Evolutionary conservation across 177 flowering plant genomes (phyloP), one percentile per base, ranked within the genome.

Genomic region (Vitis hybrid): DNA sequence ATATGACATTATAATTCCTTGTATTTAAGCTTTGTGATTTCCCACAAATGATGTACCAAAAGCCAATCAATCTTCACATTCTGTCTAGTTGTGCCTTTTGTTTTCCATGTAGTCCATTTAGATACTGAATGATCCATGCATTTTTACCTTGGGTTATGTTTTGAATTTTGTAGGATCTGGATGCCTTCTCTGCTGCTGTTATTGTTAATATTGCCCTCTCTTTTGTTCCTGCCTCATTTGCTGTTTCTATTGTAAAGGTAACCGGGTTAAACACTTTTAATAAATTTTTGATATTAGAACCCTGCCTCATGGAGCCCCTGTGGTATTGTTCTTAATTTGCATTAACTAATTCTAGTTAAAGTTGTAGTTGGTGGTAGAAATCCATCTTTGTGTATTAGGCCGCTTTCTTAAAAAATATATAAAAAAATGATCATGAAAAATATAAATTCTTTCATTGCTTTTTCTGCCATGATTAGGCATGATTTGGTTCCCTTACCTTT

Each of bases 201-300:
- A 83, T 95, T 76, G 81, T 93, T 66, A 90, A 33, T 70, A 89
- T 95, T 68, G 98, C 99, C 62, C 93, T 95, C 86, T 90, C 97
- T 58, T 95, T 95, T 74, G 82, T 95, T 65, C 99, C 99, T 74
- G 96, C 99, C 26, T 95, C 99, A 69, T 95, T 93, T 82, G 98
- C 98, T 15, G 97, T 95, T 77, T 75, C 98, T 58, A 81, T 95
- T 78, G 99, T 93, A 5, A 95, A 95, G 99, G 99, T 95, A 87
- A 33, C 14, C 51, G 22, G 18, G 16, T 56, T 56, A 10, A 29
- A 53, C 21, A 2, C n/a, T 51, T 51, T 19, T 39, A 39, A 8
- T 39, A 39, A 8, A 39, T 5, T 39, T 12, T 5, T 60, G 33
- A 29, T 16, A 49, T 45, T 22, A n/a, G 3, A 51, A 12, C 53